Base-by-base conservation (phyloP, 2,329 filamentous ascomycete genomes). In the Talaromyces amestolkiae region DNA sequence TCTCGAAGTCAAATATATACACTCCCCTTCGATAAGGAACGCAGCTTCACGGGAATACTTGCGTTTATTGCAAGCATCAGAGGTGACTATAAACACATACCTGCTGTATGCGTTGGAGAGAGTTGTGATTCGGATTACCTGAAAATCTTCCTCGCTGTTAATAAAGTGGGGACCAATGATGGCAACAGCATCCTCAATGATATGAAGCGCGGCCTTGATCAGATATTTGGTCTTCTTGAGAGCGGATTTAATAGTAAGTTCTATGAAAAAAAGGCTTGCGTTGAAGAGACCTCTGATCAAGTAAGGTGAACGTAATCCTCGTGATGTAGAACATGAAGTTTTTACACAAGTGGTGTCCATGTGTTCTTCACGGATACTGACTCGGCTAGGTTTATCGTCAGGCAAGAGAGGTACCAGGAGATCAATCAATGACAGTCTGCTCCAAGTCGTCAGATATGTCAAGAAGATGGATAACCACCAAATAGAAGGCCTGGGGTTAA, bases 101-200 rank as follows among this genome's bases (percentile, higher is more conserved):
- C 77, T 17, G 77, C 77, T 8, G 67, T 78, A 17, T 77, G 74
- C 31, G 41, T 79, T 19, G 68, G 73, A 15, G 72, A 79, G 63
- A 61, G 63, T 10, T 37, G 54, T 4, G 31, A 62, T 22, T 43
- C 66, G 3, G 27, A 35, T 13, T 53, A 31, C 15, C 54, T 78
- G 17, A 72, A 73, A 7, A 70, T 76, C 15, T 49, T 78, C 1
- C 45, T 78, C 7, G 75, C 76, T 6, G 66, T 78, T 22, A 78
- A 79, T 31, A 75, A 72, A 62, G 43, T 27, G 1, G 64, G 53
- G 0, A 37, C 19, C n/a, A 37, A 51, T 8, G 66, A 70, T 61
- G 71, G 71, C 43, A 58, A 68, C 27, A 47, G 59, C 15, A 60
- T 73, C 2, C 68, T 77, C 39, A 58, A 66, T 19, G 33, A 61